Evolutionary conservation across 129 eudicot genomes (phyloP).

Genomic region (Tagetes patula): DNA sequence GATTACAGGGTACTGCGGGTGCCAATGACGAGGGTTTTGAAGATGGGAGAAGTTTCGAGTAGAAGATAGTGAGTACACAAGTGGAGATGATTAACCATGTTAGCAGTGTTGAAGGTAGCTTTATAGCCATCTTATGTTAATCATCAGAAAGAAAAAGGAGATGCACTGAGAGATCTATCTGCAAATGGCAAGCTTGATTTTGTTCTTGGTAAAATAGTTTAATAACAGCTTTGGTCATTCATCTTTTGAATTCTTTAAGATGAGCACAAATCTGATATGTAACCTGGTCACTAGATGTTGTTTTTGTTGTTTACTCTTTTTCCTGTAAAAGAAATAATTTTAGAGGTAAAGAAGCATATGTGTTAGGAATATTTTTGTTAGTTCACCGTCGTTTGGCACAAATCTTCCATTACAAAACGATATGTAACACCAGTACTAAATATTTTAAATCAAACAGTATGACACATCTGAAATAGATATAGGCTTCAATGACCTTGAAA

Average conservation of each 20-base stretch:
- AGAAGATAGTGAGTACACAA: conserved; percentile 45
- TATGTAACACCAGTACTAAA: no score
- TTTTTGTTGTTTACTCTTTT: background rate
- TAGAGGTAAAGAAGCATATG: no score
- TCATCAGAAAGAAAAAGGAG: conserved; percentile 8
- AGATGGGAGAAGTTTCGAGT: conserved; percentile 54
- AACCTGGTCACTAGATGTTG: background rate
- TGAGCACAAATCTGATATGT: background rate
- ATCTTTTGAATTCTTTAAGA: background rate
- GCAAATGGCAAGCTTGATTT: background rate
- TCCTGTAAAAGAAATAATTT: no score
- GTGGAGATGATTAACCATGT: conserved; percentile 50
- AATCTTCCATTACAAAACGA: no score
- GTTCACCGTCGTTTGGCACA: no score
- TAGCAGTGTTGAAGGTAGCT: conserved; percentile 41
- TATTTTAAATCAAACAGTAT: background rate
- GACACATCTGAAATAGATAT: background rate
- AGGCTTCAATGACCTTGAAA: no score
- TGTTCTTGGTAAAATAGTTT: background rate
- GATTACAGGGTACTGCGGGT: conserved; percentile 33
- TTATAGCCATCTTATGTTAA: conserved; percentile 17
- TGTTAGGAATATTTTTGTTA: no score
- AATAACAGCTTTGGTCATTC: background rate
- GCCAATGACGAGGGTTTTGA: conserved; percentile 9
- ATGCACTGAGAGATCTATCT: background rate